Base-by-base conservation (phyloP, 345 rosid species). In the Dimocarpus longan region DNA sequence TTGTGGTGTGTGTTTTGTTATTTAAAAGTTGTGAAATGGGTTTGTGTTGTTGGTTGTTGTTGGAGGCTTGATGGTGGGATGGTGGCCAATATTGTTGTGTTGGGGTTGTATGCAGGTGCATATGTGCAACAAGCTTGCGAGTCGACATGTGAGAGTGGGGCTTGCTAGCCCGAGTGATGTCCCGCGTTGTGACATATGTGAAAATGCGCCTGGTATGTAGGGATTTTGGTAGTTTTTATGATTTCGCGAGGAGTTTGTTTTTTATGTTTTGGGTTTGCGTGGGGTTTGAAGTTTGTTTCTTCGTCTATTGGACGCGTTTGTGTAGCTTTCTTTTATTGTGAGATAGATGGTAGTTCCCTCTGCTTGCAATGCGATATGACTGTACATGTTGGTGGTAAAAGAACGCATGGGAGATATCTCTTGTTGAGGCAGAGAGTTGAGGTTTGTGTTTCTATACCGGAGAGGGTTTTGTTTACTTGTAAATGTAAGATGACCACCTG, bases 351-450 rank as follows among this genome's bases (percentile, higher is more conserved):
- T 77, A 93, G 86, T 83, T 93, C 97, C 37, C 93, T 93, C 64
- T 93, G 97, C 86, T 85, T 93, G 73, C 97, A 93, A 91, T 93
- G 97, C 66, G 97, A 93, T 88, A 91, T 88, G 95, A 80, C 86
- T 46, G 97, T 93, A 39, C 97, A 93, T 91, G 95, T 93, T 79
- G 97, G 97, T 71, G 97, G 97, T 76, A 93, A 93, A 86, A 85
- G 97, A 85, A 91, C 95, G 32, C 97, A 93, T 71, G 87, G 85
- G 39, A 86, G 97, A 73, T 91, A 91, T 85, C 95, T 93, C 71
- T 77, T 93, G 67, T 82, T 93, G 71, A 86, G 92, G 87, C 97
- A 93, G 89, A 89, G 97, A 79, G 83, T 91, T 67, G 91, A 93
- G 95, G 97, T 93, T 85, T 84, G 90, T 87, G 78, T 73, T 10